phyloP scores from a whole-genome alignment of 1,284 basidiomycete genomes.

The Heimioporus retisporus region DNA sequence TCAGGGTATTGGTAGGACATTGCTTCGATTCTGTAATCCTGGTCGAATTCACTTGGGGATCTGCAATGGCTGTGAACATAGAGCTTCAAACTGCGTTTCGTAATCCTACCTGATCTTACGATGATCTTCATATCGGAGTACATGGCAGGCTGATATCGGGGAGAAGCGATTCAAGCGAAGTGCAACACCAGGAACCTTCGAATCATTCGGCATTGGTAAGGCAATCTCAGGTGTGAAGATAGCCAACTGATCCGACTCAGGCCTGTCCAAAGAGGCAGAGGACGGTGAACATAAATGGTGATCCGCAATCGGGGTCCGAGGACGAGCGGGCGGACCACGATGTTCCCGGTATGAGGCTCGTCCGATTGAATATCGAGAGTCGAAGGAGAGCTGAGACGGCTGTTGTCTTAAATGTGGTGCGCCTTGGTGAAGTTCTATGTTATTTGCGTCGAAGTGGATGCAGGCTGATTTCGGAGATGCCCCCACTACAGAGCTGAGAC shows the following conservation, averaged over 20 bases:
- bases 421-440: constrained; percentile 12
- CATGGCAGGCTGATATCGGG: constrained; percentile 26
- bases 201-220: constrained; percentile 17
- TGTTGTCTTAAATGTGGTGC: constrained; percentile 25
- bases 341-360: constrained; percentile 37
- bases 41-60: not conserved
- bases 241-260: constrained; percentile 1
- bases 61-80: constrained; percentile 25
- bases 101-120: constrained; percentile 24
- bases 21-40: constrained; percentile 24
- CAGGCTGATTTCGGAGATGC: not conserved
- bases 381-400: constrained; percentile 18
- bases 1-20: constrained; percentile 30
- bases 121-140: constrained; percentile 27
- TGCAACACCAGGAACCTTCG: no score
- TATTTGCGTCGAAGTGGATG: constrained; percentile 1
- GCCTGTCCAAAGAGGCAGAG: not conserved
- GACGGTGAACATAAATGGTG: not conserved
- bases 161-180: constrained; percentile 14
- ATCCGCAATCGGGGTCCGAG: constrained; percentile 12
- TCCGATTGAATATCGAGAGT: constrained; percentile 29
- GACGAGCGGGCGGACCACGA: constrained; percentile 24
- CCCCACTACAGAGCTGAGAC: no score
- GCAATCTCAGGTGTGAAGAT: not conserved
- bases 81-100: not conserved